phyloP scores from a whole-genome alignment of 257 asterid genomes.

The Eustoma russellianum region DNA sequence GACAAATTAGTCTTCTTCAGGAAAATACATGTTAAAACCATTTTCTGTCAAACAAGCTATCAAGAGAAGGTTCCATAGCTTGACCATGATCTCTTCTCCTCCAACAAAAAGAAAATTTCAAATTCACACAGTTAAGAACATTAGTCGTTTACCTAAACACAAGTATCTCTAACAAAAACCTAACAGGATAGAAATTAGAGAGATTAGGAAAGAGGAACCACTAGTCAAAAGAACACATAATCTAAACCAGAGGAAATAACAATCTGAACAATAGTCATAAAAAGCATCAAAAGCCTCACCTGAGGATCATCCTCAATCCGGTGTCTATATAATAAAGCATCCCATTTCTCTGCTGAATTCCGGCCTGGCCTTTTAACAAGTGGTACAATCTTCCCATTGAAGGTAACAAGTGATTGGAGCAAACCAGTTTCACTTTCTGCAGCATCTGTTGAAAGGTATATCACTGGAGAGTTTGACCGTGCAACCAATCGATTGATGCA shows the following conservation, averaged over 20 bases:
- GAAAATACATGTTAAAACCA: too few species aligned
- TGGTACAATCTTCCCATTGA: conserved; percentile 73
- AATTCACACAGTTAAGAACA: background rate
- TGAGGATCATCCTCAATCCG: conserved; percentile 76
- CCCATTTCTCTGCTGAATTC: conserved; percentile 92
- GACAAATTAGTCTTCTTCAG: too few species aligned
- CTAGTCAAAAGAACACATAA: background rate
- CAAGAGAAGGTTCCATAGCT: too few species aligned
- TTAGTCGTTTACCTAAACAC: too few species aligned
- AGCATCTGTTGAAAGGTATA: conserved; percentile 94
- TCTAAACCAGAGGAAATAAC: background rate
- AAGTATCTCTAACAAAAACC: too few species aligned
- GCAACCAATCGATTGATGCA: conserved; percentile 79
- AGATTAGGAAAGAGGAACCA: background rate
- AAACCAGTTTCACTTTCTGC: conserved; percentile 87
- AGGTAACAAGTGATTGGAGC: conserved; percentile 65
- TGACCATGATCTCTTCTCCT: background rate
- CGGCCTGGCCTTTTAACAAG: conserved; percentile 86
- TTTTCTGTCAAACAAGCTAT: too few species aligned
- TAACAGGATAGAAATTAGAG: background rate
- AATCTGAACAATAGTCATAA: background rate
- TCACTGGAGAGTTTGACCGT: conserved; percentile 62
- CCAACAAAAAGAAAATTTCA: background rate
- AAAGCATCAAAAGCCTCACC: conserved; percentile 33
- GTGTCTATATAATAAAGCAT: conserved; percentile 84